A percentile compares a stretch with the other conserved stretches of the same genome.
Evolutionary conservation across 176 grass and related monocot genomes (phyloP).

Genomic region (Paspalum notatum): DNA sequence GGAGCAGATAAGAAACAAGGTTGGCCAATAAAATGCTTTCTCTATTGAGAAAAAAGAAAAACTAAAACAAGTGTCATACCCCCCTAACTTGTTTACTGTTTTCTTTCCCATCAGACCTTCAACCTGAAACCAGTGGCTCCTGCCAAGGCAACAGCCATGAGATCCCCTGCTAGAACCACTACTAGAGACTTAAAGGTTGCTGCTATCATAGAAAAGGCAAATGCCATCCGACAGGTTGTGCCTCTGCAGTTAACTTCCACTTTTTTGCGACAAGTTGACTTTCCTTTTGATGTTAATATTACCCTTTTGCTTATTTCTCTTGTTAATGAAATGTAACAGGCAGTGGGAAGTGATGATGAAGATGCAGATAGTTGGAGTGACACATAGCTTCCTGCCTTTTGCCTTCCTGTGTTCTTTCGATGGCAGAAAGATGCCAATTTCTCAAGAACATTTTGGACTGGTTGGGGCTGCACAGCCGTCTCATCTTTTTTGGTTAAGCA

Average conservation of each 20-base stretch:
- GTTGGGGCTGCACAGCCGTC: conserved; percentile 6
- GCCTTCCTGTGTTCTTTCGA: conserved; percentile 15
- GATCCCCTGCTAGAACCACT: conserved; percentile 53
- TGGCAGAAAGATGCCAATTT: conserved; percentile 33
- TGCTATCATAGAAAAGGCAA: conserved; percentile 96
- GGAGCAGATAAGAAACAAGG: conserved; percentile 98
- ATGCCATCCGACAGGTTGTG: conserved; percentile 89
- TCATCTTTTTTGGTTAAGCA: conserved; percentile 34
- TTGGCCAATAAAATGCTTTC: conserved; percentile 35
- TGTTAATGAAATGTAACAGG: conserved; percentile 52
- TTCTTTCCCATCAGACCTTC: conserved; percentile 68
- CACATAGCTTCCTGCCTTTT: conserved; percentile 35
- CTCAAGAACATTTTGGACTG: conserved; percentile 15
- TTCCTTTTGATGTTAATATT: background rate
- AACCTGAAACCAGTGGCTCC: conserved; percentile 70
- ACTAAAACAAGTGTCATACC: background rate
- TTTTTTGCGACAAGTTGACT: background rate
- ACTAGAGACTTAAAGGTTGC: conserved; percentile 85
- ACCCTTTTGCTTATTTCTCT: conserved; percentile 17
- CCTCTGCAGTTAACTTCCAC: conserved; percentile 6
- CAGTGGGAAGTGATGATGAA: conserved; percentile 93
- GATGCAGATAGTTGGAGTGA: conserved; percentile 97
- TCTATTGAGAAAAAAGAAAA: background rate
- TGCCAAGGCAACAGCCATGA: conserved; percentile 49
- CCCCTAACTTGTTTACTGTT: conserved; percentile 35